Percentiles rank a stretch among this genome's conserved stretches.
Evolutionary conservation across 495 filamentous ascomycete genomes (phyloP).

Genomic region (Penicillium canescens): DNA sequence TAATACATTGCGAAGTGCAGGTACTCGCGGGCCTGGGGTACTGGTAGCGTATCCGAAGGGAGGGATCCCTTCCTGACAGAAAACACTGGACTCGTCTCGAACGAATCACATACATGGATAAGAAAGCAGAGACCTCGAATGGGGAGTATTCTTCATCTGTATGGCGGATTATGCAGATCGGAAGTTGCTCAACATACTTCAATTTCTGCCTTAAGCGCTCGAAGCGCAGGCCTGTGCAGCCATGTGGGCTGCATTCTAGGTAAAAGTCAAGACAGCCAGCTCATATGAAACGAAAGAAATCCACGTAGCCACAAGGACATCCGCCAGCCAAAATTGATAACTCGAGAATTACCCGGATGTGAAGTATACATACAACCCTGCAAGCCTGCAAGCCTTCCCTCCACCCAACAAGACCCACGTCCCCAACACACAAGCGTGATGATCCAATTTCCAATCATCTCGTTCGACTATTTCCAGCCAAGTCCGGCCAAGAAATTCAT

Average conservation of each 20-base stretch:
- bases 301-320: too few relatives aligned
- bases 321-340: too few relatives aligned
- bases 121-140: neutral
- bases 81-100: neutral
- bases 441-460: slow-evolving; percentile 10
- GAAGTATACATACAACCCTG: neutral
- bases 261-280: too few relatives aligned
- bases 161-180: too few relatives aligned
- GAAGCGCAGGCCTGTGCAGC: too few relatives aligned
- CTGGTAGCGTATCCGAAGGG: slow-evolving; percentile 7
- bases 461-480: slow-evolving; percentile 8
- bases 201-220: too few relatives aligned
- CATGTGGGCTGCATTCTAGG: too few relatives aligned
- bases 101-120: neutral
- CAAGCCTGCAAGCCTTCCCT: neutral
- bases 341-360: too few relatives aligned
- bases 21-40: slow-evolving; percentile 2
- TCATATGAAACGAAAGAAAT: too few relatives aligned
- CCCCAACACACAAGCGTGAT: slow-evolving; percentile 2
- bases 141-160: neutral
- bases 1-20: slow-evolving; percentile 1
- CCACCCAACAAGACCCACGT: neutral
- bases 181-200: too few relatives aligned
- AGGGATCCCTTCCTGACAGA: slow-evolving; percentile 8
- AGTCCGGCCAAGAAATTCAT: slow-evolving; percentile 11